phyloP scores from a whole-genome alignment of 345 rosid genomes.

The Isatis tinctoria region DNA sequence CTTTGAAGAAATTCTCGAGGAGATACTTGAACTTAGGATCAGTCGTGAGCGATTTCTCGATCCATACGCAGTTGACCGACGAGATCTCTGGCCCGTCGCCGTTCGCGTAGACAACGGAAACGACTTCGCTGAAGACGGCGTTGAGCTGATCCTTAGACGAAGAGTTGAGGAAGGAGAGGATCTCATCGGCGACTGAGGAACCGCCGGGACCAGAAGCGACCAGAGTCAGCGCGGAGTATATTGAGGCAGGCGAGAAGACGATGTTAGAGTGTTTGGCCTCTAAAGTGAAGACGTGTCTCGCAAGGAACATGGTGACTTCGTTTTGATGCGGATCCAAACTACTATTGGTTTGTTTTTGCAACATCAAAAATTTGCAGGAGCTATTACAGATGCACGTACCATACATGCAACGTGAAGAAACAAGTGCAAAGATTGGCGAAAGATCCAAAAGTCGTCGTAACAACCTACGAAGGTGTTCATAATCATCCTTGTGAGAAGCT shows the following conservation, averaged over 20 bases:
- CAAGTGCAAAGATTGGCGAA: conserved; percentile 77
- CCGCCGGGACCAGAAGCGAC: neutral
- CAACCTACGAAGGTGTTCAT: neutral
- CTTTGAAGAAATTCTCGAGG: neutral
- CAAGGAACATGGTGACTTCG: neutral
- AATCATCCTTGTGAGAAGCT: conserved; percentile 91
- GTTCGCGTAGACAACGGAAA: neutral
- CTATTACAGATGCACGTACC: conserved; percentile 89
- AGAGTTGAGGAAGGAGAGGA: neutral
- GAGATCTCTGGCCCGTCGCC: neutral
- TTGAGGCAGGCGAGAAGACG: conserved; percentile 8
- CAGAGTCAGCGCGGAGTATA: neutral
- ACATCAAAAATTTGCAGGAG: conserved; percentile 43
- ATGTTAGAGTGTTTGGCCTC: neutral
- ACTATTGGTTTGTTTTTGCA: neutral
- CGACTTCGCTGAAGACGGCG: neutral
- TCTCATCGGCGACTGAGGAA: neutral
- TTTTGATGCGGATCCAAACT: no score
- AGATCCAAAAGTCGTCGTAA: neutral
- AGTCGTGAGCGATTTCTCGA: neutral
- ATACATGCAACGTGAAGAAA: conserved; percentile 94
- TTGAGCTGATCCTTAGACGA: neutral
- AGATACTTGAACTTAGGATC: neutral
- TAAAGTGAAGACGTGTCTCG: neutral
- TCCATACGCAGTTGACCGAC: neutral